Base-by-base conservation (phyloP, 495 filamentous ascomycete genomes). In the Penicillium dipodomyicola region DNA sequence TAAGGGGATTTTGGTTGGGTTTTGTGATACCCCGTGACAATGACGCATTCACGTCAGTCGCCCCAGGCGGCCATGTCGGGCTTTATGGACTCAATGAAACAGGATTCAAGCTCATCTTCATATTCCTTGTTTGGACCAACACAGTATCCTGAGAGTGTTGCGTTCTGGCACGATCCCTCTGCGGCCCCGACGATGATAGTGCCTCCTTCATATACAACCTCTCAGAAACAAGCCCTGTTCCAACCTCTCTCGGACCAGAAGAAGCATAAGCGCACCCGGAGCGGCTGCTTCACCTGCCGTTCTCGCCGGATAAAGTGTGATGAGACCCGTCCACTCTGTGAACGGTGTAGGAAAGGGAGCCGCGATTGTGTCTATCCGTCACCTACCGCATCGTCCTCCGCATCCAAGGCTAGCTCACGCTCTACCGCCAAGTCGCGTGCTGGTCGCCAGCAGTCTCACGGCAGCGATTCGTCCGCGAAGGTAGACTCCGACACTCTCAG, bases 251-350 rank as follows among this genome's bases (percentile, higher is more conserved):
- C 69, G 17, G 92, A 96, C 53, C 86, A 89, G 61, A 88, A 96
- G 62, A 98, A 97, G 69, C 93, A 97, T 65, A 88, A 92, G 48
- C 86, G 94, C 58, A 97, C 94, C 44, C 80, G 94, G 59, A 96
- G 90, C 55, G 94, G 94, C 33, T 98, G 94, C 74, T 96, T 88
- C 72, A 98, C 94, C 14, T 98, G 94, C 68, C 84, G 94, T 64
- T 83, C 84, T 56, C 82, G 94, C 44, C 81, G 94, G 61, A 91
- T 98, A 54, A 98, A 98, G 84, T 96, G 90, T 68, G 91, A 96
- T 64, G 93, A 96, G 68, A 80, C 74, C 32, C 91, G 85, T 64
- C 94, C 94, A 22, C 73, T 90, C 33, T 98, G 94, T 70, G 92
- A 97, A 68, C 79, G 90, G 61, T 96, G 91, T 69, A 83, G 84